These are phyloP conservation scores for Tillandsia fasciculata DNA, from an alignment of 176 grass and related monocot genomes.

Conservation along the genomic window DNA sequence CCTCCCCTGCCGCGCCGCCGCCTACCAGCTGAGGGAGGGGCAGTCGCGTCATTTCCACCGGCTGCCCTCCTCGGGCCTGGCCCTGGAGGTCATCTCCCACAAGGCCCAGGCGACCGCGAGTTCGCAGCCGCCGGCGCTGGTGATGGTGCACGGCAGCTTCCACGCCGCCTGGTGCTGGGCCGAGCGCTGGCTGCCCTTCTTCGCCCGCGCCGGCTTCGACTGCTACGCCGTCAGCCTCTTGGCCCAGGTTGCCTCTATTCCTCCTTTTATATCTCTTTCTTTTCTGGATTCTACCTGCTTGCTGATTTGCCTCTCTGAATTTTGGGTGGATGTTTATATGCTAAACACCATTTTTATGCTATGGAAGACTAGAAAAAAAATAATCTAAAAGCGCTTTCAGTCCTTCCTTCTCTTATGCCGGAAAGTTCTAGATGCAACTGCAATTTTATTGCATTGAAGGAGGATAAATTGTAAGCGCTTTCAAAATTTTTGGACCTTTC, in stretches of 20 bases:
- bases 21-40: constrained; percentile 58
- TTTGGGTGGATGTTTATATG: no score
- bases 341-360: no score
- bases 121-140: constrained; percentile 30
- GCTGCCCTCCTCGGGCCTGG: constrained; percentile 57
- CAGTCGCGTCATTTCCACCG: constrained; percentile 62
- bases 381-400: no score
- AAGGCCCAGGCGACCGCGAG: constrained; percentile 8
- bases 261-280: background rate
- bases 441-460: no score
- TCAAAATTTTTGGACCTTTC: no score
- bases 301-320: no score
- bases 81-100: constrained; percentile 73
- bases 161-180: constrained; percentile 98
- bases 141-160: constrained; percentile 95
- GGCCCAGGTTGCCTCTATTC: constrained; percentile 44
- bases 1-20: background rate
- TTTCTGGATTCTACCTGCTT: background rate
- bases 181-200: constrained; percentile 83
- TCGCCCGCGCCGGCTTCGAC: constrained; percentile 56
- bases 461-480: no score
- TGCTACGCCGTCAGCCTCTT: constrained; percentile 86
- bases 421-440: no score
- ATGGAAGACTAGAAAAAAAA: no score
- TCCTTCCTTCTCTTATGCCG: no score